These are phyloP conservation scores for Cladophialophora carrionii DNA, from an alignment of 2,329 filamentous ascomycete species.

Conservation along the genomic window DNA sequence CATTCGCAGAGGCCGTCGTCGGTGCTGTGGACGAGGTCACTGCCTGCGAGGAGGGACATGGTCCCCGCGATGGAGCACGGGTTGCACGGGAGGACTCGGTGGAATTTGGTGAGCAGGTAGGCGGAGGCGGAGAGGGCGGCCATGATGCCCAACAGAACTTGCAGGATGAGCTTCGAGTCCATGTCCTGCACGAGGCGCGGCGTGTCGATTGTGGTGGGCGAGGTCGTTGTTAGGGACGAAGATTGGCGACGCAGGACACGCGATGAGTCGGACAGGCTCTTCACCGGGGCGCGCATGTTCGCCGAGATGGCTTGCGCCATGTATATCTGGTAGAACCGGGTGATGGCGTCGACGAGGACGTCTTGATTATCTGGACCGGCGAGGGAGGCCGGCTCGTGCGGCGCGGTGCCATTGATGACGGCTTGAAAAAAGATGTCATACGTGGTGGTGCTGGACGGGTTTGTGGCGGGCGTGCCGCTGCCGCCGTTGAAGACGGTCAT, in stretches of 20 bases:
- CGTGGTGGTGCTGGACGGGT: conserved; percentile 21
- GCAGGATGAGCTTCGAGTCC: conserved; percentile 34
- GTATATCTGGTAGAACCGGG: conserved; percentile 34
- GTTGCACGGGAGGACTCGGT: conserved; percentile 35
- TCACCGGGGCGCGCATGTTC: conserved; percentile 32
- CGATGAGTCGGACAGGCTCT: conserved; percentile 13
- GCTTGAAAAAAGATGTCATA: conserved; percentile 37
- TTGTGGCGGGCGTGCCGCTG: conserved; percentile 20
- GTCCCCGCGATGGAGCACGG: conserved; percentile 36
- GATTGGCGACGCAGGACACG: conserved; percentile 24
- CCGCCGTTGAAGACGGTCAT: conserved; percentile 33
- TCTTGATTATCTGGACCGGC: conserved; percentile 27
- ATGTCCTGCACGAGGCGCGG: conserved; percentile 37
- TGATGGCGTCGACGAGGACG: conserved; percentile 30
- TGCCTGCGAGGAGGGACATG: conserved; percentile 38
- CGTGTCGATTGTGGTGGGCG: conserved; percentile 30
- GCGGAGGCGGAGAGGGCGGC: conserved; percentile 24
- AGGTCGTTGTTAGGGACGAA: conserved; percentile 13
- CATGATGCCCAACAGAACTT: conserved; percentile 36
- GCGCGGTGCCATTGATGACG: conserved; percentile 32
- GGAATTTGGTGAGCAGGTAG: conserved; percentile 36
- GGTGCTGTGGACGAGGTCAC: conserved; percentile 34
- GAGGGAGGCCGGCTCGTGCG: conserved; percentile 26
- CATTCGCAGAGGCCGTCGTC: conserved; percentile 37
- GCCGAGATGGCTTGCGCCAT: conserved; percentile 38